Conservation (phyloP, 768 basidiomycete genomes). For the Termitomyces sp. region DNA sequence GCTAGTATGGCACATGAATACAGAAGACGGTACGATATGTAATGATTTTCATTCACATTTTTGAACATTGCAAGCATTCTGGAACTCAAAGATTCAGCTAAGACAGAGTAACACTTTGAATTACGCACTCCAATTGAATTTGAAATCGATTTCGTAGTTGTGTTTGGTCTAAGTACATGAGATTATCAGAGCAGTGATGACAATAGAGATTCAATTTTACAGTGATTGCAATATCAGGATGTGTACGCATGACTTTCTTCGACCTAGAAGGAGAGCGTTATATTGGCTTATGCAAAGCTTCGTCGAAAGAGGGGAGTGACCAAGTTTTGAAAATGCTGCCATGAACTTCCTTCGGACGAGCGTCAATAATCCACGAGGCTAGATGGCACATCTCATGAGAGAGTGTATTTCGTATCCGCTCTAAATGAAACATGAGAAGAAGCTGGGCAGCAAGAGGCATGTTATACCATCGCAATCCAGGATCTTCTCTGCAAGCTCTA, state of each 20-base stretch:
- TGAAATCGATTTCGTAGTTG: slow-evolving; percentile 70
- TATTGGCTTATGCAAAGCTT: neutral
- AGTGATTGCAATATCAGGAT: slow-evolving; percentile 68
- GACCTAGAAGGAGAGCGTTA: slow-evolving; percentile 44
- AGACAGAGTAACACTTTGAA: slow-evolving; percentile 1
- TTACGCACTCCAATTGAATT: slow-evolving; percentile 67
- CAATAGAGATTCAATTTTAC: slow-evolving; percentile 26
- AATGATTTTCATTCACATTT: slow-evolving; percentile 40
- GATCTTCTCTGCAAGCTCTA: slow-evolving; percentile 81
- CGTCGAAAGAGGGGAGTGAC: slow-evolving; percentile 26
- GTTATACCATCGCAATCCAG: slow-evolving; percentile 66
- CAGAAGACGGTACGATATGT: neutral
- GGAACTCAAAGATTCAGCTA: slow-evolving; percentile 3
- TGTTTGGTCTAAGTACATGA: slow-evolving; percentile 51
- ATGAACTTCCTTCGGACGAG: slow-evolving; percentile 65
- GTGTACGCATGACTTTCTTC: slow-evolving; percentile 57
- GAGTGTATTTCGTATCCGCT: slow-evolving; percentile 75
- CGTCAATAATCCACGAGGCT: slow-evolving; percentile 79
- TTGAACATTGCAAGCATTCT: slow-evolving; percentile 64
- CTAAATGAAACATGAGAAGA: slow-evolving; percentile 28
- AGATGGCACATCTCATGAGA: slow-evolving; percentile 94
- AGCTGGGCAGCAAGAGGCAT: slow-evolving; percentile 5
- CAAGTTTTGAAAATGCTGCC: slow-evolving; percentile 70
- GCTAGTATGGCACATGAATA: slow-evolving; percentile 25
- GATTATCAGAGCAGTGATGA: neutral